Evolutionary conservation across 192 early-diverging fungal genomes (phyloP).

Genomic region (Backusella liffmaniae): DNA sequence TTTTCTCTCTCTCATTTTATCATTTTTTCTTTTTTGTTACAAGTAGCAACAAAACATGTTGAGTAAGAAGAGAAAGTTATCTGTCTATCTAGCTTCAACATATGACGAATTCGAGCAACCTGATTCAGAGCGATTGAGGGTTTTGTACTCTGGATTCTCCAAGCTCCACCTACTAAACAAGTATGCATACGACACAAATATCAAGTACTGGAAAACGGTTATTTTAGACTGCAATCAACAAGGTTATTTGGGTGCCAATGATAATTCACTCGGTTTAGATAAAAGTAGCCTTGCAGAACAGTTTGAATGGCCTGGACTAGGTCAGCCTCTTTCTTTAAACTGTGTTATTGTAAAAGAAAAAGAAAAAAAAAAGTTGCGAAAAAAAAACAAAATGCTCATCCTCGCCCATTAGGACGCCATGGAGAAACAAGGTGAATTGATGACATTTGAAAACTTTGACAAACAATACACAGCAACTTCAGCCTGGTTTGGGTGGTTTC

Average conservation of each 20-base stretch:
- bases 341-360: constrained; percentile 14
- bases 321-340: constrained; percentile 17
- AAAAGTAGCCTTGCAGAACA: neutral
- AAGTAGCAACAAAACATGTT: constrained; percentile 2
- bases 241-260: constrained; percentile 21
- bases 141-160: constrained; percentile 45
- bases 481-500: constrained; percentile 8
- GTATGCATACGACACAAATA: constrained; percentile 42
- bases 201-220: constrained; percentile 40
- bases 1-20: neutral
- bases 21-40: neutral
- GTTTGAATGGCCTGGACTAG: constrained; percentile 11
- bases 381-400: neutral
- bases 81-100: constrained; percentile 1
- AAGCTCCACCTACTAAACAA: constrained; percentile 41
- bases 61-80: constrained; percentile 2
- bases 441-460: constrained; percentile 13
- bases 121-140: constrained; percentile 28
- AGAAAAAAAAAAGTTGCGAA: neutral
- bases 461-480: constrained; percentile 6
- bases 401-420: neutral
- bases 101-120: constrained; percentile 14
- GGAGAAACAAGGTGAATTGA: constrained; percentile 10
- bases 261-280: neutral
- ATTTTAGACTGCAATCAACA: constrained; percentile 38